phyloP scores from a whole-genome alignment of 768 basidiomycete genomes.

The Lactarius hengduanensis region DNA sequence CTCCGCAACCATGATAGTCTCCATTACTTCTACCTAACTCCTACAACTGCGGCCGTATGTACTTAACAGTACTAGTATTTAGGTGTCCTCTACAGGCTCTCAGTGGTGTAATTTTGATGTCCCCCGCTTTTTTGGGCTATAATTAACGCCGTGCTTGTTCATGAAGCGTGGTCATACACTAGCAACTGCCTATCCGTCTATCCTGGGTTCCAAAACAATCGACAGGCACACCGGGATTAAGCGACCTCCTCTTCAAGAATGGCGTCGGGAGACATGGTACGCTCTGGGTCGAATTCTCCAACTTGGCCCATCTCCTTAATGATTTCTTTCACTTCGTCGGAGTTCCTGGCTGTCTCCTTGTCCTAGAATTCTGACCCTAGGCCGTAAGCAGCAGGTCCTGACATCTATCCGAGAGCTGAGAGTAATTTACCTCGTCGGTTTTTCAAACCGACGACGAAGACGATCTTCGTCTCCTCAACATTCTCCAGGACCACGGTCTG shows the following conservation, averaged over 20 bases:
- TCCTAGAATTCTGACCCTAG: not conserved
- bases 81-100: too few relatives aligned
- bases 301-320: not conserved
- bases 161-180: not conserved
- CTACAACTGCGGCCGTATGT: not conserved
- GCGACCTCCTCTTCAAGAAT: not conserved
- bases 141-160: not conserved
- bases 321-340: slow-evolving; percentile 2
- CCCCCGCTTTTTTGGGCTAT: not conserved
- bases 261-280: not conserved
- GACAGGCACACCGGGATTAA: not conserved
- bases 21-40: not conserved
- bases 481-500: not conserved
- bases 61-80: not conserved
- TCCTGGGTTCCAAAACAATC: not conserved
- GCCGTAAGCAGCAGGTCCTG: not conserved
- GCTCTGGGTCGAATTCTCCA: not conserved
- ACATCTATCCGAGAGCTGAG: not conserved
- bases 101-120: not conserved
- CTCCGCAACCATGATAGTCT: not conserved
- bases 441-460: not conserved
- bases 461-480: not conserved
- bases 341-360: not conserved
- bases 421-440: not conserved
- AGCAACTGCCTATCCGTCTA: not conserved